Conservation (phyloP, 1,284 basidiomycete genomes). For the Blastosporella zonata region DNA sequence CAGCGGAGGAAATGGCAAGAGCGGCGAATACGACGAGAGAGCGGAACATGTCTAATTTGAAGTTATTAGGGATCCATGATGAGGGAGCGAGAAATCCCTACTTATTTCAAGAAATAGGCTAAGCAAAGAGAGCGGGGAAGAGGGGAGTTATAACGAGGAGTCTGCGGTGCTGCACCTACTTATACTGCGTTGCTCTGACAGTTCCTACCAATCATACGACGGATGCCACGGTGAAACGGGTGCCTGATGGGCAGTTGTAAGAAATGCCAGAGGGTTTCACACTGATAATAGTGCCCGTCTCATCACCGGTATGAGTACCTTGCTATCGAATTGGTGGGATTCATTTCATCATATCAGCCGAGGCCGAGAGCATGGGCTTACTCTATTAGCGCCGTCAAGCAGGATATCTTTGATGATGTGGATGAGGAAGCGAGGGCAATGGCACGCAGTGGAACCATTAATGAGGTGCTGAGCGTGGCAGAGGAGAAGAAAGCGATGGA, state of each 20-base stretch:
- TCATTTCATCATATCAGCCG: too few relatives aligned
- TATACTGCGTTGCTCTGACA: slow-evolving; percentile 2
- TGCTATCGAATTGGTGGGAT: neutral
- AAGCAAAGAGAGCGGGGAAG: neutral
- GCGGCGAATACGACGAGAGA: slow-evolving; percentile 10
- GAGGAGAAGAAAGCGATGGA: slow-evolving; percentile 29
- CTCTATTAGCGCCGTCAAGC: slow-evolving; percentile 90
- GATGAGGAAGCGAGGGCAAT: slow-evolving; percentile 71
- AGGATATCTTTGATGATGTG: slow-evolving; percentile 87
- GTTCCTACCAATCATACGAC: slow-evolving; percentile 7
- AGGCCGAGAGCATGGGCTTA: slow-evolving; percentile 84
- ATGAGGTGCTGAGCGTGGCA: slow-evolving; percentile 23
- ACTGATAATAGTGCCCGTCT: neutral
- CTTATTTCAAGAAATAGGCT: neutral
- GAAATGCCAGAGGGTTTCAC: neutral
- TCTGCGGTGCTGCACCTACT: neutral
- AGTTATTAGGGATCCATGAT: neutral
- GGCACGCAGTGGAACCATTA: slow-evolving; percentile 33
- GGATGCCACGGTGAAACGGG: slow-evolving; percentile 6
- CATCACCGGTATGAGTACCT: neutral
- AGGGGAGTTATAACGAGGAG: neutral
- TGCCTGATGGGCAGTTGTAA: slow-evolving; percentile 3
- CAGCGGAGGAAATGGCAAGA: slow-evolving; percentile 13
- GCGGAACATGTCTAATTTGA: slow-evolving; percentile 11
- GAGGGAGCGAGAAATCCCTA: neutral